Percentiles rank a stretch among this genome's conserved stretches.
Conservation (phyloP, 2,329 filamentous ascomycete genomes). For the Cladosporium oxysporum region DNA sequence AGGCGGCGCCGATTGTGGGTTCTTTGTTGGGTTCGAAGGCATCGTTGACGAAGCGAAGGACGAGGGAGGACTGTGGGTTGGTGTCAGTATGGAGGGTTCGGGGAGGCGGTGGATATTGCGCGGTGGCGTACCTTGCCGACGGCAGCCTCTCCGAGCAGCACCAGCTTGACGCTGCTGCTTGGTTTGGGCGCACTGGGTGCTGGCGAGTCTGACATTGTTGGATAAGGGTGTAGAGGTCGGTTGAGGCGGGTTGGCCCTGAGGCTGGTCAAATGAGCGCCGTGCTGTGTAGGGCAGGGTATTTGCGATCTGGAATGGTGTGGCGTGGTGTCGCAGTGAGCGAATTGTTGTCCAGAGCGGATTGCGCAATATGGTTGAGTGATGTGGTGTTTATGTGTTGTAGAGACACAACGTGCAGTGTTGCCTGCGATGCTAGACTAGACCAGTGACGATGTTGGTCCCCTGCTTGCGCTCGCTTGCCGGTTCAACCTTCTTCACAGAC, state of each 20-base stretch:
- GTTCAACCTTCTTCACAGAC: neutral
- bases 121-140: slow-evolving; percentile 81
- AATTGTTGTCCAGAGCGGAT: neutral
- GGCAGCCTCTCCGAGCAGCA: slow-evolving; percentile 93
- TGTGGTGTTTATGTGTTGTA: neutral
- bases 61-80: slow-evolving; percentile 77
- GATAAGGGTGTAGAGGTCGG: slow-evolving; percentile 18
- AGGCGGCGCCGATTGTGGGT: slow-evolving; percentile 97
- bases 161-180: slow-evolving; percentile 99
- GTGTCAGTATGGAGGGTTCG: slow-evolving; percentile 24
- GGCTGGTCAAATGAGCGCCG: slow-evolving; percentile 17
- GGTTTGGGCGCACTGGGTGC: slow-evolving; percentile 75
- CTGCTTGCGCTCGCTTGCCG: neutral
- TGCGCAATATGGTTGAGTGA: neutral
- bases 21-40: slow-evolving; percentile 99
- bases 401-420: neutral
- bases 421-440: neutral
- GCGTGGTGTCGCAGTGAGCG: neutral
- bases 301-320: neutral
- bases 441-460: slow-evolving; percentile 10
- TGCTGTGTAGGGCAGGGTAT: slow-evolving; percentile 14
- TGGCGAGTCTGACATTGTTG: slow-evolving; percentile 68
- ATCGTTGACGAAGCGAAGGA: slow-evolving; percentile 98
- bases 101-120: neutral
- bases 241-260: slow-evolving; percentile 31